phyloP scores from a whole-genome alignment of 164 flowering plant genomes.

The Tinospora cordifolia region DNA sequence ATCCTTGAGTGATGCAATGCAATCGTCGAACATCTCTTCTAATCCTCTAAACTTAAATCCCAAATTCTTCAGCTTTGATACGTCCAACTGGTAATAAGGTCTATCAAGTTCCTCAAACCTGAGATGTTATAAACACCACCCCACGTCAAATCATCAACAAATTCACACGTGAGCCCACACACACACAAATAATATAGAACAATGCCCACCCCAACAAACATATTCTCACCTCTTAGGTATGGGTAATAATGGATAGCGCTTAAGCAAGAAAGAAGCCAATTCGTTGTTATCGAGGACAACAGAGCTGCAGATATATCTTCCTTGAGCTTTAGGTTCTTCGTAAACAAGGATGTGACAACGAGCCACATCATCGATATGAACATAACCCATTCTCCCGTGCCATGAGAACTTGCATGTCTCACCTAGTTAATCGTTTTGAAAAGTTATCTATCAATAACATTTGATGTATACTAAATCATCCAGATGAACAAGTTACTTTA shows the following conservation, averaged over 20 bases:
- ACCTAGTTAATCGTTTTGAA: conserved; percentile 48
- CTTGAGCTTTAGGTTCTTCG: conserved; percentile 47
- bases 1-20: conserved; percentile 49
- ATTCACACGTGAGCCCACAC: no score
- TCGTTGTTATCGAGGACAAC: conserved; percentile 49
- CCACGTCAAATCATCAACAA: no score
- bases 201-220: conserved; percentile 1
- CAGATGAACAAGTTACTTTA: no score
- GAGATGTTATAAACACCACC: conserved; percentile 9
- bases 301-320: conserved; percentile 76
- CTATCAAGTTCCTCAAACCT: conserved; percentile 45
- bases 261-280: conserved; percentile 37
- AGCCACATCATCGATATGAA: conserved; percentile 92
- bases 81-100: conserved; percentile 55
- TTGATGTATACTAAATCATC: no score
- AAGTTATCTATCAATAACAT: no score
- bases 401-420: conserved; percentile 49
- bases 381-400: conserved; percentile 91
- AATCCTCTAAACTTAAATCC: conserved; percentile 72
- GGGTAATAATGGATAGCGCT: conserved; percentile 53
- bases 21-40: conserved; percentile 83
- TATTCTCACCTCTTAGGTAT: conserved; percentile 50
- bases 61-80: conserved; percentile 48
- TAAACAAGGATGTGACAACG: conserved; percentile 63
- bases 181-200: no score